These are phyloP conservation scores for Fusarium pseudograminearum DNA, from an alignment of 2,329 filamentous ascomycete genomes.

Conservation along the genomic window DNA sequence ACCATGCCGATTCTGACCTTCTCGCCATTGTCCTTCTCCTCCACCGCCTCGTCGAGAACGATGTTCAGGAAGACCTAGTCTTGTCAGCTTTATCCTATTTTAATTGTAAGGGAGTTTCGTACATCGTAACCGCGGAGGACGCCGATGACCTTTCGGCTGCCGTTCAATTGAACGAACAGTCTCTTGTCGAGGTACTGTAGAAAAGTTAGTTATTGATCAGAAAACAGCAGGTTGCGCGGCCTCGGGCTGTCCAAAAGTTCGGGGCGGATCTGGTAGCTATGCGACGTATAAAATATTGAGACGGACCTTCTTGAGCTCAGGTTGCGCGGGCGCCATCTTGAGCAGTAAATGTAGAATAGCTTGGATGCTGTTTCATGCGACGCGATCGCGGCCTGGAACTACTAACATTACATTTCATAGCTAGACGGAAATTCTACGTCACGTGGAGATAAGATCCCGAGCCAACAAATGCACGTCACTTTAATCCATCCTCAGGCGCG, in stretches of 20 bases:
- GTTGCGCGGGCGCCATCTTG: conserved; percentile 98
- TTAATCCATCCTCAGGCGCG: conserved; percentile 6
- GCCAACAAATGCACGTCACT: conserved; percentile 43
- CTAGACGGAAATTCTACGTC: conserved; percentile 50
- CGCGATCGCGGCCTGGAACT: conserved; percentile 47
- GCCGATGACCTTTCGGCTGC: conserved; percentile 96
- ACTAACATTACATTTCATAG: conserved; percentile 36
- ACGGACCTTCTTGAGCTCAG: conserved; percentile 95
- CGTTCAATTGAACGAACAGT: conserved; percentile 97
- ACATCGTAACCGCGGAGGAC: conserved; percentile 97
- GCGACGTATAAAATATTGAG: not conserved
- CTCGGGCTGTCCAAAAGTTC: not conserved
- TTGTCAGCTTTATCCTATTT: conserved; percentile 18
- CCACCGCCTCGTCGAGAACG: conserved; percentile 94
- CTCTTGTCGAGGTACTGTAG: conserved; percentile 97
- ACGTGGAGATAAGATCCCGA: conserved; percentile 64
- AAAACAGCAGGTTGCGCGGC: conserved; percentile 1
- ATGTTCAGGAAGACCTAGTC: conserved; percentile 95
- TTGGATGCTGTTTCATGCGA: conserved; percentile 47
- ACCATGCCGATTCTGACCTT: conserved; percentile 94
- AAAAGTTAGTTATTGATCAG: conserved; percentile 44
- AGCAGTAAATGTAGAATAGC: conserved; percentile 47
- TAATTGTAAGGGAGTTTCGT: conserved; percentile 30
- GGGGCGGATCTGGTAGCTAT: too few relatives aligned
- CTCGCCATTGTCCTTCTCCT: conserved; percentile 92